Conservation (phyloP, 2,329 filamentous ascomycete species). For the Beauveria scarabaeidicola region DNA sequence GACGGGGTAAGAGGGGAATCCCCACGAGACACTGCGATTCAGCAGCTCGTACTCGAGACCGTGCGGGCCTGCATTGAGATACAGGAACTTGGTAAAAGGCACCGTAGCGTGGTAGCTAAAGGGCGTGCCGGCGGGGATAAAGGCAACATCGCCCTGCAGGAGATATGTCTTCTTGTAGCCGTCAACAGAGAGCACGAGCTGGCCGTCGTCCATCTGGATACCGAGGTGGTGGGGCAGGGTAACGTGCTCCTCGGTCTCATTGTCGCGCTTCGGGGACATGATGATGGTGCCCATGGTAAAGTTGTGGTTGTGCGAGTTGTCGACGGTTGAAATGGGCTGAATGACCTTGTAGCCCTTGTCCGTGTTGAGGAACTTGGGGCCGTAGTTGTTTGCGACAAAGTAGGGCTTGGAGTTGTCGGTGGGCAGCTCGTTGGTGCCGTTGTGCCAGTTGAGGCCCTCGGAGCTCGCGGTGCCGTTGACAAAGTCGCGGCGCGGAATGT, state of each 20-base stretch:
- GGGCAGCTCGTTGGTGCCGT: slow-evolving; percentile 15
- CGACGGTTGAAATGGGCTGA: slow-evolving; percentile 14
- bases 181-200: slow-evolving; percentile 16
- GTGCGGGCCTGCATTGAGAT: slow-evolving; percentile 18
- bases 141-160: slow-evolving; percentile 20
- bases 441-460: slow-evolving; percentile 14
- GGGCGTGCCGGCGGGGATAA: slow-evolving; percentile 16
- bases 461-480: slow-evolving; percentile 16
- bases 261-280: slow-evolving; percentile 12
- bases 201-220: slow-evolving; percentile 21
- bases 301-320: slow-evolving; percentile 14
- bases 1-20: slow-evolving; percentile 16
- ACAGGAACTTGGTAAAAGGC: slow-evolving; percentile 20
- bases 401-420: slow-evolving; percentile 12
- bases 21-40: slow-evolving; percentile 15
- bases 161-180: slow-evolving; percentile 18
- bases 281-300: slow-evolving; percentile 18
- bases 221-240: slow-evolving; percentile 15
- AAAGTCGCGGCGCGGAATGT: slow-evolving; percentile 16
- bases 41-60: slow-evolving; percentile 19
- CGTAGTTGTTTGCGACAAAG: slow-evolving; percentile 18
- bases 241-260: slow-evolving; percentile 10
- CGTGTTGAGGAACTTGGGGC: slow-evolving; percentile 16
- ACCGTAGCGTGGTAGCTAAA: slow-evolving; percentile 19
- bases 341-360: slow-evolving; percentile 17